Conservation (phyloP, 1,139 yeast genomes). For the Saccharomyces hybrid region DNA sequence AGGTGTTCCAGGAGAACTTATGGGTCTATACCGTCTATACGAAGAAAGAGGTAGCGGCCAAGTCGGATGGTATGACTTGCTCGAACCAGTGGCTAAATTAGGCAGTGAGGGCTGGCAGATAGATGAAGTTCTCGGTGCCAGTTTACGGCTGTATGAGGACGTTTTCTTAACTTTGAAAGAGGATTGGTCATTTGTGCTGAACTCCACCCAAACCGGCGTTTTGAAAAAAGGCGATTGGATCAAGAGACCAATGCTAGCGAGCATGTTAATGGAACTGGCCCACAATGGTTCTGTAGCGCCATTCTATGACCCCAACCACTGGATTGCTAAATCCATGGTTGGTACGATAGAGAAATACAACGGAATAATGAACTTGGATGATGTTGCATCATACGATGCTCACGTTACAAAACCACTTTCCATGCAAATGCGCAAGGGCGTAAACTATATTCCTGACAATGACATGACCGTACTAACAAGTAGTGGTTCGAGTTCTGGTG, state of each 20-base stretch:
- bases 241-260: slow-evolving; percentile 52
- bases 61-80: slow-evolving; percentile 61
- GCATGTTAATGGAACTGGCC: slow-evolving; percentile 62
- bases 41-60: slow-evolving; percentile 60
- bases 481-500: slow-evolving; percentile 77
- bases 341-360: slow-evolving; percentile 40
- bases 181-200: slow-evolving; percentile 51
- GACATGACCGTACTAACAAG: slow-evolving; percentile 55
- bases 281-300: slow-evolving; percentile 64
- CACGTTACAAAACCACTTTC: slow-evolving; percentile 49
- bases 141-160: slow-evolving; percentile 35
- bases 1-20: slow-evolving; percentile 84
- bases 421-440: slow-evolving; percentile 29
- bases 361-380: slow-evolving; percentile 56
- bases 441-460: slow-evolving; percentile 31
- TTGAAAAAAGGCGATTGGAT: slow-evolving; percentile 52
- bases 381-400: slow-evolving; percentile 56
- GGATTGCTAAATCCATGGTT: slow-evolving; percentile 55
- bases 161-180: slow-evolving; percentile 31
- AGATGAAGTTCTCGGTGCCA: slow-evolving; percentile 42
- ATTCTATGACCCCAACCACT: slow-evolving; percentile 77
- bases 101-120: slow-evolving; percentile 64
- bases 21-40: slow-evolving; percentile 63
- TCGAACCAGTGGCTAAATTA: slow-evolving; percentile 66
- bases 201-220: slow-evolving; percentile 29